These are phyloP conservation scores for Candida tunisiensis DNA, from an alignment of 1,139 yeast genomes.

Conservation along the genomic window DNA sequence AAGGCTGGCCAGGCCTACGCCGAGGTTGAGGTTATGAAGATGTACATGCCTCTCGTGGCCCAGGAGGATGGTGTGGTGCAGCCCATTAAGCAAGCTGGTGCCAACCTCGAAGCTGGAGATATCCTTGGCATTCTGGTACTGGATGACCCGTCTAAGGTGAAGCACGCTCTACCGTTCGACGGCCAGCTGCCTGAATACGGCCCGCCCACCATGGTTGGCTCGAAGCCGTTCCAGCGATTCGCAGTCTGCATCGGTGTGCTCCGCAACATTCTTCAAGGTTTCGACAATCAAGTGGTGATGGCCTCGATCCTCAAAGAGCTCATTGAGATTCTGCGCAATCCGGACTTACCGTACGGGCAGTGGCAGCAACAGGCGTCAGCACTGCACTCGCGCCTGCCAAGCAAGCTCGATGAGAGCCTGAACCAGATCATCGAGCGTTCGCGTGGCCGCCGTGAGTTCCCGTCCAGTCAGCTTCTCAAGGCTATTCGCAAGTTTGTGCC, in stretches of 20 bases:
- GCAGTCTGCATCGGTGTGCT: slow-evolving; percentile 40
- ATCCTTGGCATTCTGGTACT: slow-evolving; percentile 85
- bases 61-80: slow-evolving; percentile 90
- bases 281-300: slow-evolving; percentile 91
- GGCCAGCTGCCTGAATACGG: slow-evolving; percentile 89
- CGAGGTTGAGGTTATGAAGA: slow-evolving; percentile 98
- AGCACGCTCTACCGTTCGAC: slow-evolving; percentile 90
- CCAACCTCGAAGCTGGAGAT: slow-evolving; percentile 91
- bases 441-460: slow-evolving; percentile 64
- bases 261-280: slow-evolving; percentile 71
- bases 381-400: slow-evolving; percentile 76
- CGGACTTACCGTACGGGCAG: slow-evolving; percentile 80
- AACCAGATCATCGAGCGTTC: slow-evolving; percentile 40
- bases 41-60: slow-evolving; percentile 49
- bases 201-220: slow-evolving; percentile 64
- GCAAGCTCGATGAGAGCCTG: slow-evolving; percentile 54
- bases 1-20: slow-evolving; percentile 89
- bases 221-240: slow-evolving; percentile 69
- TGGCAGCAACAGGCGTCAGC: slow-evolving; percentile 83
- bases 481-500: slow-evolving; percentile 38
- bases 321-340: slow-evolving; percentile 56
- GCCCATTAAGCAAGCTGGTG: slow-evolving; percentile 94
- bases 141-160: slow-evolving; percentile 94
- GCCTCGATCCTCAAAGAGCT: slow-evolving; percentile 59
- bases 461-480: slow-evolving; percentile 67